phyloP scores from a whole-genome alignment of 148 eudicot species.

The Vaccinium corymbosum region DNA sequence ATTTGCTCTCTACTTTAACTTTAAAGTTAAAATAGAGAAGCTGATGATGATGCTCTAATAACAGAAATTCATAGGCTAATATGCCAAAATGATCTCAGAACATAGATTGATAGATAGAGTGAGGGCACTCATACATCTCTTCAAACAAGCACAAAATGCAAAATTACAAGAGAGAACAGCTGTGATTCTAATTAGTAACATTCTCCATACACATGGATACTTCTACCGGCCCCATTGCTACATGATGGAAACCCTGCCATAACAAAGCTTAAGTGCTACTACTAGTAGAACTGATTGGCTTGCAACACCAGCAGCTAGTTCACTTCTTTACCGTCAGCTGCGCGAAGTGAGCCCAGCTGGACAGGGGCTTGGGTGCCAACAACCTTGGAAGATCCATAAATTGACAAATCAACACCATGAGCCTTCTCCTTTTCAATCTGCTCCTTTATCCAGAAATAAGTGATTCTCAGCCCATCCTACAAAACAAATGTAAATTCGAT shows the following conservation, averaged over 20 bases:
- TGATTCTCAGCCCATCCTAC: constrained; percentile 91
- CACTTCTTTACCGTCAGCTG: constrained; percentile 93
- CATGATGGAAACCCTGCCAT: neutral
- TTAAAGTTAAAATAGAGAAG: too few relatives aligned
- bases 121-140: neutral
- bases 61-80: neutral
- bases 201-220: neutral
- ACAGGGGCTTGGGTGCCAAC: constrained; percentile 95
- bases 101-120: neutral
- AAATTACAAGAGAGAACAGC: constrained; percentile 3
- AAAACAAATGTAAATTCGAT: neutral
- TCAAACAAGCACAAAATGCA: neutral
- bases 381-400: constrained; percentile 89
- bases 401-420: constrained; percentile 54
- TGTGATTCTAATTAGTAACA: neutral
- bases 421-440: constrained; percentile 89
- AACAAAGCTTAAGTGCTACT: neutral
- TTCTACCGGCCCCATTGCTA: neutral
- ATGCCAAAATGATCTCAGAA: neutral
- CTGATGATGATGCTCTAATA: too few relatives aligned
- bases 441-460: constrained; percentile 94
- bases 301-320: constrained; percentile 10
- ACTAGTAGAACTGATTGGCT: neutral
- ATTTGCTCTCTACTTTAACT: too few relatives aligned
- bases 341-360: constrained; percentile 88